Percentiles rank a stretch among this genome's conserved stretches.
Conservation (phyloP, 2,329 filamentous ascomycete species). For the Phaeosphaeriaceae sp. region DNA sequence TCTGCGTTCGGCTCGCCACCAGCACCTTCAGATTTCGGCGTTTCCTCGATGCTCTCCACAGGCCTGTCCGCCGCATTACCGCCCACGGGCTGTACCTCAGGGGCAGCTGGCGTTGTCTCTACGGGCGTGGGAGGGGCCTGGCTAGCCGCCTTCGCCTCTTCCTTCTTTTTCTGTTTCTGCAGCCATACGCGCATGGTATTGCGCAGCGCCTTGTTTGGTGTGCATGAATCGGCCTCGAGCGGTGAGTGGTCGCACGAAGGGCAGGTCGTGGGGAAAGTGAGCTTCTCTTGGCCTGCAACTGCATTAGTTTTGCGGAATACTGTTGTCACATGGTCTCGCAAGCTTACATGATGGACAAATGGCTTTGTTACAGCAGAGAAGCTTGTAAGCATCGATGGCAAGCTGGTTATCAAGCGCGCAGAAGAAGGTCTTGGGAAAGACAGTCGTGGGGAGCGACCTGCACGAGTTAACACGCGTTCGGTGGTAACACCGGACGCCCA, state of each 20-base stretch:
- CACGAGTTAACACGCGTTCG: slow-evolving; percentile 15
- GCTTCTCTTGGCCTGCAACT: slow-evolving; percentile 35
- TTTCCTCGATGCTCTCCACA: slow-evolving; percentile 39
- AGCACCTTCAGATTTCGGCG: slow-evolving; percentile 16
- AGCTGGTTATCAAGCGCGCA: slow-evolving; percentile 93
- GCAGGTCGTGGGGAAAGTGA: slow-evolving; percentile 78
- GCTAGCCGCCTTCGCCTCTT: slow-evolving; percentile 41
- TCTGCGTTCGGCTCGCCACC: slow-evolving; percentile 14
- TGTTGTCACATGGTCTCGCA: not conserved
- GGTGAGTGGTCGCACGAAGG: slow-evolving; percentile 94
- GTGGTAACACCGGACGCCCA: not conserved
- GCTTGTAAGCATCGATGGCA: slow-evolving; percentile 86
- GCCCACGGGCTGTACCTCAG: slow-evolving; percentile 26
- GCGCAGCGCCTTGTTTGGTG: slow-evolving; percentile 86
- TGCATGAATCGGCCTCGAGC: slow-evolving; percentile 84
- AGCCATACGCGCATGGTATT: slow-evolving; percentile 92
- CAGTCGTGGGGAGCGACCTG: slow-evolving; percentile 79
- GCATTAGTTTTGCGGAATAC: slow-evolving; percentile 8
- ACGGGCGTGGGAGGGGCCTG: slow-evolving; percentile 36
- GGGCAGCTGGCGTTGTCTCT: slow-evolving; percentile 24
- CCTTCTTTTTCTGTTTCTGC: slow-evolving; percentile 80
- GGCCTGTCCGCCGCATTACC: slow-evolving; percentile 32
- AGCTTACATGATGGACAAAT: slow-evolving; percentile 87
- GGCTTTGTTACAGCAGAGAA: slow-evolving; percentile 93
- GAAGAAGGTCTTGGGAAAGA: slow-evolving; percentile 94